A percentile compares a stretch with the other conserved stretches of the same genome.
Evolutionary conservation across 148 eudicot species (phyloP).

Genomic region (Euryodendron excelsum): DNA sequence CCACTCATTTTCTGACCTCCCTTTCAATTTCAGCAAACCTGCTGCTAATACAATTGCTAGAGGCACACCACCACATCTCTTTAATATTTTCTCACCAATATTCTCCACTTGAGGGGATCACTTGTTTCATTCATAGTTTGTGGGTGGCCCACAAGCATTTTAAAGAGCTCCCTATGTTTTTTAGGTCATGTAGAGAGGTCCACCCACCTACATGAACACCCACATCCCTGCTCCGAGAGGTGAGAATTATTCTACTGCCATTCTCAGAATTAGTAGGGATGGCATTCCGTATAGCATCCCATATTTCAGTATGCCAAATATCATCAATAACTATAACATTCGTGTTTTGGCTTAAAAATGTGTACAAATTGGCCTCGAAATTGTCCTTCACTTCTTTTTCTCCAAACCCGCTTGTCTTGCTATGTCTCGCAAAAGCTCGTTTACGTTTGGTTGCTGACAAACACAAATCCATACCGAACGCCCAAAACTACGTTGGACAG

Average conservation of each 20-base stretch:
- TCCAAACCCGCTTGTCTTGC: slow-evolving; percentile 18
- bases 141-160: no score
- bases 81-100: no score
- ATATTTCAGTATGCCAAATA: slow-evolving; percentile 3
- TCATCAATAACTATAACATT: slow-evolving; percentile 16
- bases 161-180: no score
- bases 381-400: background rate
- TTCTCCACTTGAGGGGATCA: no score
- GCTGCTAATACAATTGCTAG: slow-evolving; percentile 3
- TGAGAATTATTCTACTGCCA: slow-evolving; percentile 10
- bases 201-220: background rate
- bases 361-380: background rate
- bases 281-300: background rate
- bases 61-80: slow-evolving; percentile 16
- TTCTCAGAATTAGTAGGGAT: background rate
- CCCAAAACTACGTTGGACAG: background rate
- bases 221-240: background rate
- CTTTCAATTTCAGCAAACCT: background rate
- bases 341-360: background rate
- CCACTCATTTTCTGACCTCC: slow-evolving; percentile 1
- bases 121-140: no score
- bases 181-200: background rate
- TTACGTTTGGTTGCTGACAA: slow-evolving; percentile 1
- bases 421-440: slow-evolving; percentile 10
- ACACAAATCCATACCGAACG: slow-evolving; percentile 9